A percentile compares a stretch with the other conserved stretches of the same genome.
phyloP scores from a whole-genome alignment of 2,329 filamentous ascomycete species.

The Aspergillus ochraceoroseus region DNA sequence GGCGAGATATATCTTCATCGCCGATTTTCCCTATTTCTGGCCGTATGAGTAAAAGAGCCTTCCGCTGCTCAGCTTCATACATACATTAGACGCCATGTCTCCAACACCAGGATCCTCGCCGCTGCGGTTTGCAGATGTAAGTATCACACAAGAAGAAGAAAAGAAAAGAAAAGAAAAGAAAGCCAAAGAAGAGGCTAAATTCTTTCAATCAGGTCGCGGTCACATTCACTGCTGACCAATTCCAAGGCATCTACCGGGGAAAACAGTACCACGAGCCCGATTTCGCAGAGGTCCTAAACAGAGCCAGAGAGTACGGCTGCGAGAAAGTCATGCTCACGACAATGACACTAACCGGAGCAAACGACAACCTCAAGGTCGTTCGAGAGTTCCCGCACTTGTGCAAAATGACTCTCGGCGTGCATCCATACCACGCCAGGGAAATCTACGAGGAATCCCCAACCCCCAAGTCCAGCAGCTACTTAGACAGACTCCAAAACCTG shows the following conservation, averaged over 20 bases:
- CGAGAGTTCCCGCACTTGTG: slow-evolving; percentile 33
- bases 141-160: neutral
- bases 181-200: neutral
- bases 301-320: slow-evolving; percentile 21
- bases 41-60: too few relatives aligned
- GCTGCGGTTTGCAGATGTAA: slow-evolving; percentile 17
- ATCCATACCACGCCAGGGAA: slow-evolving; percentile 49
- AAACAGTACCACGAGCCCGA: slow-evolving; percentile 49
- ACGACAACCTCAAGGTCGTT: slow-evolving; percentile 41
- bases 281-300: slow-evolving; percentile 32
- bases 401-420: slow-evolving; percentile 48
- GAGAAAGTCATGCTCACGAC: slow-evolving; percentile 29
- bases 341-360: slow-evolving; percentile 41
- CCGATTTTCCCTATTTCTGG: too few relatives aligned
- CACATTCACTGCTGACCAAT: slow-evolving; percentile 37
- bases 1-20: too few relatives aligned
- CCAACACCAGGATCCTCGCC: too few relatives aligned
- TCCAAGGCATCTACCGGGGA: slow-evolving; percentile 49
- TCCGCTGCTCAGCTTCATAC: too few relatives aligned
- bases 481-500: slow-evolving; percentile 15
- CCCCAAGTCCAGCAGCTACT: slow-evolving; percentile 9
- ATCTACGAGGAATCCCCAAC: slow-evolving; percentile 29
- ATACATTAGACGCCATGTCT: too few relatives aligned
- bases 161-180: too few relatives aligned
- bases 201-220: slow-evolving; percentile 28